Base-by-base conservation (phyloP, 441 rosid genomes). In the Bruguiera hainesii region DNA sequence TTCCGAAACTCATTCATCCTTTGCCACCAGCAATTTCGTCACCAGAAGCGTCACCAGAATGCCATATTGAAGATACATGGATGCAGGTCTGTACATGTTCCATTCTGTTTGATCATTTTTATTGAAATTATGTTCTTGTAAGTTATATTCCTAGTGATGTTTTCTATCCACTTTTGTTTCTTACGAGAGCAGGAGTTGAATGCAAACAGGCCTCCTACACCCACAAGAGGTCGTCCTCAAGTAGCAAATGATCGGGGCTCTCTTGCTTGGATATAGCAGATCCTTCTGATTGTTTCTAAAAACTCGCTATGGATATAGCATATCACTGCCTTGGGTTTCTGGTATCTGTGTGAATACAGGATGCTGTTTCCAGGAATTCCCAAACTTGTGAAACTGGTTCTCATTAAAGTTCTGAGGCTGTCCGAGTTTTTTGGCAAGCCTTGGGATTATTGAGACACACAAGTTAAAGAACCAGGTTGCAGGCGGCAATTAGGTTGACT, bases 211-310 rank as follows among this genome's bases (percentile, higher is more conserved):
- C 99, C 97, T 70, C 86, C 98, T 0, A 95, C 99, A 11, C 99
- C 99, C 66, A 90, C 98, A 3, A 83, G 99, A 83, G 98, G 98
- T 42, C 99, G 98, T 33, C 97, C 98, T 73, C 97, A 82, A 76
- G 85, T 70, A 65, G 71, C 94, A 65, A 92, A 85, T 67, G 99
- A 95, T 65, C 82, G 93, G 26, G 97, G 94, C 64, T 79, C 97
- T 69, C 91, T 89, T 57, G 99, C 97, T 66, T 95, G 97, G 93
- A 86, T 90, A 63, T 92, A 86, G 79, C 73, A 70, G 65, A 50
- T 67, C 64, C 66, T 61, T 71, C 51, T 39, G 73, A 72, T 79
- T 75, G 58, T 65, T 69, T 70, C 56, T 57, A 49, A 52, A 42
- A 37, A 65, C 68, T 68, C 66, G 35, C 70, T 68, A 25, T 19